phyloP scores from a whole-genome alignment of 768 basidiomycete species.

The Tremella mesenterica region DNA sequence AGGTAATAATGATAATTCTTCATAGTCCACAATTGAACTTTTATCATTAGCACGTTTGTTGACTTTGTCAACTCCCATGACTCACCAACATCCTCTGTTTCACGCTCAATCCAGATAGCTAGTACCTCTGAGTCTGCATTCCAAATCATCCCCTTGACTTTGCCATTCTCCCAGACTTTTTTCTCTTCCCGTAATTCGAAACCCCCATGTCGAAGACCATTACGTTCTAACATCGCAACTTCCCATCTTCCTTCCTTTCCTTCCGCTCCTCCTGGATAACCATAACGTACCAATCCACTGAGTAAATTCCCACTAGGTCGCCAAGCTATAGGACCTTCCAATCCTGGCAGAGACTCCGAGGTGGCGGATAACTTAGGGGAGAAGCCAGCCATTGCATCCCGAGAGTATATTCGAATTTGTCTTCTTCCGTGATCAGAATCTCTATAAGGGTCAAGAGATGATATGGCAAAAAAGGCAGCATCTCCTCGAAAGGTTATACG shows the following conservation, averaged over 20 bases:
- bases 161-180: constrained; percentile 39
- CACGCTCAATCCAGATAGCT: constrained; percentile 70
- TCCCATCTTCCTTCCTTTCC: constrained; percentile 61
- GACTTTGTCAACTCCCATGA: not conserved
- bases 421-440: constrained; percentile 44
- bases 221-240: constrained; percentile 88
- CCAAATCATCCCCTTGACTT: constrained; percentile 70
- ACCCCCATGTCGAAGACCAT: constrained; percentile 85
- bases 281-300: constrained; percentile 70
- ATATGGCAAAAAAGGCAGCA: constrained; percentile 77
- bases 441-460: constrained; percentile 54
- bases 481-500: constrained; percentile 92
- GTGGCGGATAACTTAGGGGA: constrained; percentile 60
- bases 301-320: constrained; percentile 81
- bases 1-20: constrained; percentile 98
- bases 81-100: constrained; percentile 62
- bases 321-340: constrained; percentile 76
- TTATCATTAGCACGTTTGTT: not conserved
- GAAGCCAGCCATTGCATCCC: constrained; percentile 51
- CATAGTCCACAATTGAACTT: constrained; percentile 88
- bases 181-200: constrained; percentile 55
- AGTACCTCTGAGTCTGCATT: constrained; percentile 79
- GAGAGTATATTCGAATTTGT: constrained; percentile 66
- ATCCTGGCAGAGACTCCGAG: constrained; percentile 68
- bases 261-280: constrained; percentile 56